Evolutionary conservation across 805 yeast species (phyloP).

Genomic region (Pichia occidentalis): DNA sequence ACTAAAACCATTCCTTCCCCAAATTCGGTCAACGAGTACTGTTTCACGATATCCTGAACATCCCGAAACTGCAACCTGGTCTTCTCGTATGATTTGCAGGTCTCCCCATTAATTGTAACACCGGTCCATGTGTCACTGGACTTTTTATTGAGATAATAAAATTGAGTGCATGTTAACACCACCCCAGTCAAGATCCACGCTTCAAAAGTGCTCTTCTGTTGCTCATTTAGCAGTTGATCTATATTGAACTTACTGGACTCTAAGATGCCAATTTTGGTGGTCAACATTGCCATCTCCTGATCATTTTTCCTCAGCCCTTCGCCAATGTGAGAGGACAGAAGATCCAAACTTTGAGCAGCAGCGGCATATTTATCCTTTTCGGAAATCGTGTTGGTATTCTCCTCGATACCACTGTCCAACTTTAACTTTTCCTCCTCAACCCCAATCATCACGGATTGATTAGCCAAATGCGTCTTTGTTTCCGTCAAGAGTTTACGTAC

Average conservation of each 20-base stretch:
- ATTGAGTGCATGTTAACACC: conserved; percentile 28
- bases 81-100: conserved; percentile 22
- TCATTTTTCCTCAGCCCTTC: conserved; percentile 7
- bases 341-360: conserved; percentile 11
- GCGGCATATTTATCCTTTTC: conserved; percentile 13
- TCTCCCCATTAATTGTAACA: conserved; percentile 25
- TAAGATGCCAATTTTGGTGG: conserved; percentile 15
- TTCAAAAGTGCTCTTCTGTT: conserved; percentile 22
- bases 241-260: conserved; percentile 23
- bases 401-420: conserved; percentile 7
- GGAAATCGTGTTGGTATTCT: conserved; percentile 1
- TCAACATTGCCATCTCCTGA: conserved; percentile 14
- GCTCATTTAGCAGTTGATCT: conserved; percentile 20
- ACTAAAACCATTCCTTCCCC: conserved; percentile 30
- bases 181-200: conserved; percentile 36
- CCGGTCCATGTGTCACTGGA: conserved; percentile 26
- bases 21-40: conserved; percentile 21
- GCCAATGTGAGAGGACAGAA: conserved; percentile 4
- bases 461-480: conserved; percentile 22
- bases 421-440: conserved; percentile 1
- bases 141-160: conserved; percentile 26
- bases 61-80: conserved; percentile 21
- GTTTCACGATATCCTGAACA: conserved; percentile 19
- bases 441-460: not conserved
- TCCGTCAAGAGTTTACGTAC: conserved; percentile 22